Percentiles rank a stretch among this genome's conserved stretches.
These are phyloP conservation scores for Yamadazyma taylorii DNA, from an alignment of 1,139 yeast genomes.

Conservation along the genomic window DNA sequence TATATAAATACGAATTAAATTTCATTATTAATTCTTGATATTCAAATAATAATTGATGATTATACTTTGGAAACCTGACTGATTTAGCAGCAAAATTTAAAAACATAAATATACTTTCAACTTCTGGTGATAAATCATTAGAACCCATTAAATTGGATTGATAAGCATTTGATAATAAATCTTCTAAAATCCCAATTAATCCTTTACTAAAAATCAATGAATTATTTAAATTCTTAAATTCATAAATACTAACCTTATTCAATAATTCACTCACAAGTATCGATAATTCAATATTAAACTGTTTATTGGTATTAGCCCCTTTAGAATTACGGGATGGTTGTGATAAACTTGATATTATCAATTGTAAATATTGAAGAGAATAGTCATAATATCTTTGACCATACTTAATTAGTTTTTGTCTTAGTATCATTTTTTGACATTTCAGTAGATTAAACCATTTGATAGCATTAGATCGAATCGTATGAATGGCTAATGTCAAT, in stretches of 20 bases:
- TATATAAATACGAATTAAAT: conserved; percentile 10
- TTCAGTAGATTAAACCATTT: conserved; percentile 18
- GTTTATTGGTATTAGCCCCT: conserved; percentile 13
- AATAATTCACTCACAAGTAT: conserved; percentile 25
- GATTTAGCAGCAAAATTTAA: conserved; percentile 25
- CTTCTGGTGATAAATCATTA: conserved; percentile 12
- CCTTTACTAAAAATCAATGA: conserved; percentile 28
- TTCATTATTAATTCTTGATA: conserved; percentile 15
- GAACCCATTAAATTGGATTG: background rate
- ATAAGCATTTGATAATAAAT: conserved; percentile 14
- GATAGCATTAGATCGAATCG: conserved; percentile 22
- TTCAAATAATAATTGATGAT: conserved; percentile 21
- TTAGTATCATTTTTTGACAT: conserved; percentile 10
- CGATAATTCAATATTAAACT: conserved; percentile 22
- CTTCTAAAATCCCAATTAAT: conserved; percentile 22
- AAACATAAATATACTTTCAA: conserved; percentile 20
- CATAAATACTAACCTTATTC: conserved; percentile 27
- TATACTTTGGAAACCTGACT: conserved; percentile 24
- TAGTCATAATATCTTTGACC: conserved; percentile 23
- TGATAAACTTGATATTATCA: conserved; percentile 6
- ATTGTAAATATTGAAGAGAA: conserved; percentile 21
- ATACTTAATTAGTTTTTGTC: conserved; percentile 13
- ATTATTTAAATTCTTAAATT: conserved; percentile 20
- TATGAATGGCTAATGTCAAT: conserved; percentile 22
- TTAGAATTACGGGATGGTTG: too few species aligned